These are phyloP conservation scores for Fusarium pseudonygamai DNA, from an alignment of 2,329 filamentous ascomycete genomes.

Conservation along the genomic window DNA sequence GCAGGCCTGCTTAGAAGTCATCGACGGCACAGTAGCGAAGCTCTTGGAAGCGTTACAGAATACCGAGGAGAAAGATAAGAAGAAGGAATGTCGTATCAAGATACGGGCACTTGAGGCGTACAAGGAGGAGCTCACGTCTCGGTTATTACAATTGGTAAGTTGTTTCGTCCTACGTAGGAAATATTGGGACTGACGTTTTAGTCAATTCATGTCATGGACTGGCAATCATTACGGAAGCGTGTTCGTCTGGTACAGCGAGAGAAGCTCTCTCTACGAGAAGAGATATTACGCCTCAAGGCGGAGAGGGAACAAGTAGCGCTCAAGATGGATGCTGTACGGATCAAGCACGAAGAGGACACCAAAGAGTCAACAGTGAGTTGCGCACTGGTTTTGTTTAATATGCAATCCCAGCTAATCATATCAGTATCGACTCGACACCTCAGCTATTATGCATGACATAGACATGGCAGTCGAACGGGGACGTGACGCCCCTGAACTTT, in stretches of 20 bases:
- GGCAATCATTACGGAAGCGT: constrained; percentile 66
- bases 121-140: constrained; percentile 63
- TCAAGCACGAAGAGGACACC: constrained; percentile 65
- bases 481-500: constrained; percentile 58
- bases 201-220: constrained; percentile 69
- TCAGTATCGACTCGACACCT: constrained; percentile 61
- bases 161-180: rapidly evolving
- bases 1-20: constrained; percentile 69
- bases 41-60: constrained; percentile 53
- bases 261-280: constrained; percentile 65
- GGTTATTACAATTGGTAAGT: constrained; percentile 68
- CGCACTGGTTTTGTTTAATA: background rate
- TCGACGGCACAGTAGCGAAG: constrained; percentile 60
- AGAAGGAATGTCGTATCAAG: constrained; percentile 65
- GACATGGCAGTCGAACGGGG: constrained; percentile 65
- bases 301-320: constrained; percentile 71
- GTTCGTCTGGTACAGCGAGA: constrained; percentile 66
- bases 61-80: constrained; percentile 57
- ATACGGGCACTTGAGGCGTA: constrained; percentile 67
- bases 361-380: constrained; percentile 60
- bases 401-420: background rate
- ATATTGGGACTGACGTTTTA: constrained; percentile 38
- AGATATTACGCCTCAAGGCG: constrained; percentile 66
- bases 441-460: constrained; percentile 68
- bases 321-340: constrained; percentile 70